Conservation (phyloP, 345 rosid species). For the Aurinia saxatilis region DNA sequence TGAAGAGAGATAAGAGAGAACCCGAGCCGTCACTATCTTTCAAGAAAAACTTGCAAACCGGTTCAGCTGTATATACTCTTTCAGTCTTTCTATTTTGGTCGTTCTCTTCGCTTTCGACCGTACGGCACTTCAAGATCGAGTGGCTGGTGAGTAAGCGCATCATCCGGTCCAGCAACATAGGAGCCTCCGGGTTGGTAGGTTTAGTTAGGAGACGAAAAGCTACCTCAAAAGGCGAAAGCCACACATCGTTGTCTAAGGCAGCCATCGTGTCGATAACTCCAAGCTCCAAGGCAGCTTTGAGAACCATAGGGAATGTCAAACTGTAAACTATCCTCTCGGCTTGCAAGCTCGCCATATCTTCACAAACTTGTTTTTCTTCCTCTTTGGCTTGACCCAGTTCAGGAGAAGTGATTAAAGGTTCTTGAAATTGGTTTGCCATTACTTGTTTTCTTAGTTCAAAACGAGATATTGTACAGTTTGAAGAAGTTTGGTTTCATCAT, state of each 20-base stretch:
- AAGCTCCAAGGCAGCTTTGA: conserved; percentile 38
- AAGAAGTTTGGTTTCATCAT: background rate
- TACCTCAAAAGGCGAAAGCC: conserved; percentile 37
- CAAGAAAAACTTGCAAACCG: no score
- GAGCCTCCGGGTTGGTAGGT: conserved; percentile 32
- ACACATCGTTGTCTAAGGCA: conserved; percentile 13
- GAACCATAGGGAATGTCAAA: conserved; percentile 35
- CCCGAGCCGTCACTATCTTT: conserved; percentile 14
- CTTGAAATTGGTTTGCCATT: conserved; percentile 10
- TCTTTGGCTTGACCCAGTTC: conserved; percentile 1
- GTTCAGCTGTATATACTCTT: conserved; percentile 13
- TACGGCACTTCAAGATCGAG: conserved; percentile 30
- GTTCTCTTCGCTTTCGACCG: background rate
- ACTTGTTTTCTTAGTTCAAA: background rate
- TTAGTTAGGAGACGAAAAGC: conserved; percentile 17
- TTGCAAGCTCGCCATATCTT: background rate
- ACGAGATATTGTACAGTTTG: background rate
- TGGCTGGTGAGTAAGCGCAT: conserved; percentile 36
- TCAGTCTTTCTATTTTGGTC: background rate
- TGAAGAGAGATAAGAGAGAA: conserved; percentile 13
- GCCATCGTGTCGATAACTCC: conserved; percentile 40
- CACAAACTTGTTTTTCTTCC: background rate
- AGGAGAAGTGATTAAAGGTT: background rate
- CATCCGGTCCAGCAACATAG: conserved; percentile 39
- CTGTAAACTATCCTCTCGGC: background rate